phyloP scores from a whole-genome alignment of 129 eudicot genomes.

The Smallanthus sonchifolius region DNA sequence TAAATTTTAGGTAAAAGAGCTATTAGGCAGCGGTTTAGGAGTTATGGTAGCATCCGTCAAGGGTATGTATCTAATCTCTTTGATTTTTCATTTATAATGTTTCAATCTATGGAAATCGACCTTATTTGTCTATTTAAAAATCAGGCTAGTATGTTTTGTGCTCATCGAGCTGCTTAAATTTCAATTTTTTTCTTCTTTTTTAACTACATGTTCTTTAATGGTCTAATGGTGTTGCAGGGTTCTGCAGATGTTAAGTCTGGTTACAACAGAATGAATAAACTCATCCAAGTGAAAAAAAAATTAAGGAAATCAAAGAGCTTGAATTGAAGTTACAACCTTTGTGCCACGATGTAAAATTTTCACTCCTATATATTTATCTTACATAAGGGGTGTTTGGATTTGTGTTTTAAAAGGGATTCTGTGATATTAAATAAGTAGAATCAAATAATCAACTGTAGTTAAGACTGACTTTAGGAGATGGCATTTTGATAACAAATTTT shows the following conservation, averaged over 20 bases:
- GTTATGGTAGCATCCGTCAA: too few species aligned
- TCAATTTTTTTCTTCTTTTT: background rate
- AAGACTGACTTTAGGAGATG: too few species aligned
- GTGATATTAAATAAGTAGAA: background rate
- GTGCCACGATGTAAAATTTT: constrained; percentile 24
- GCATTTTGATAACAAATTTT: background rate
- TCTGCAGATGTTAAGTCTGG: constrained; percentile 43
- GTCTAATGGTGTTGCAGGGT: constrained; percentile 43
- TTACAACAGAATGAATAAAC: constrained; percentile 34
- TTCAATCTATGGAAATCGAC: too few species aligned
- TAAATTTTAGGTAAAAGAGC: too few species aligned
- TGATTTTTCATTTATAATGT: too few species aligned
- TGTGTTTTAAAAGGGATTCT: background rate
- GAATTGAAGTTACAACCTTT: constrained; percentile 58
- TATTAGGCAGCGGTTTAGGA: too few species aligned
- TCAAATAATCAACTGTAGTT: background rate
- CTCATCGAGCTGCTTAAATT: background rate
- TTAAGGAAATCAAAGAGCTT: constrained; percentile 35
- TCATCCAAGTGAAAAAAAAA: constrained; percentile 31
- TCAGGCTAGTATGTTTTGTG: too few species aligned
- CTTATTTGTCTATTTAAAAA: too few species aligned
- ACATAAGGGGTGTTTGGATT: background rate
- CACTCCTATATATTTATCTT: background rate
- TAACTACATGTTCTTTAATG: background rate
- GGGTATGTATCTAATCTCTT: too few species aligned